phyloP scores from a whole-genome alignment of 441 rosid genomes.

The Viola pubescens region DNA sequence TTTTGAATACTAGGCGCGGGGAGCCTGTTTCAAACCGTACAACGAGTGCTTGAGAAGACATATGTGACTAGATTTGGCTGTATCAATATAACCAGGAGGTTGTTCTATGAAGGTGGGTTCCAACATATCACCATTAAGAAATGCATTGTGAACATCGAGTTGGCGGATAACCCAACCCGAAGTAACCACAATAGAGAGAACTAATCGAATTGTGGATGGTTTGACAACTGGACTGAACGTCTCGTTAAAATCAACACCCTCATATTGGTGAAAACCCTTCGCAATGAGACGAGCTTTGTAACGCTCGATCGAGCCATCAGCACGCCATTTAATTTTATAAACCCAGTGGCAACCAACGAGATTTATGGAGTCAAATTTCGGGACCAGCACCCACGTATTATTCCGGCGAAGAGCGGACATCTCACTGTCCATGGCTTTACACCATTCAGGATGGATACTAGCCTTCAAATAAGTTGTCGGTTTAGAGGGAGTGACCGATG shows the following conservation, averaged over 20 bases:
- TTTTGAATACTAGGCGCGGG: too few species aligned
- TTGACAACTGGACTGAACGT: not conserved
- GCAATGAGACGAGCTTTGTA: not conserved
- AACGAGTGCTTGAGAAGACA: too few species aligned
- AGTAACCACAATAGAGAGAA: not conserved
- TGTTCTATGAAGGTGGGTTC: too few species aligned
- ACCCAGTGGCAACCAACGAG: not conserved
- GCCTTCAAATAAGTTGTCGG: not conserved
- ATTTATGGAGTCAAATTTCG: not conserved
- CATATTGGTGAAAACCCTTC: not conserved
- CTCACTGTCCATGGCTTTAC: not conserved
- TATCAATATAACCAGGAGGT: not conserved
- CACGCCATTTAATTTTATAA: not conserved
- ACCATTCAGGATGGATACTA: not conserved
- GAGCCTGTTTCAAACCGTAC: too few species aligned
- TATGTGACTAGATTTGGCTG: too few species aligned
- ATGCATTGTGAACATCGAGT: not conserved
- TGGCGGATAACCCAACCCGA: not conserved
- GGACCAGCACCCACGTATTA: not conserved
- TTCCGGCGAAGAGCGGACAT: not conserved
- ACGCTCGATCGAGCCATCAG: not conserved
- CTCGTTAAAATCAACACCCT: not conserved
- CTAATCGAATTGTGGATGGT: not conserved
- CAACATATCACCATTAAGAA: too few species aligned
- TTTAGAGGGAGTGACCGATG: not conserved